phyloP scores from a whole-genome alignment of 2,329 filamentous ascomycete genomes.

The Endocalyx cinctus region DNA sequence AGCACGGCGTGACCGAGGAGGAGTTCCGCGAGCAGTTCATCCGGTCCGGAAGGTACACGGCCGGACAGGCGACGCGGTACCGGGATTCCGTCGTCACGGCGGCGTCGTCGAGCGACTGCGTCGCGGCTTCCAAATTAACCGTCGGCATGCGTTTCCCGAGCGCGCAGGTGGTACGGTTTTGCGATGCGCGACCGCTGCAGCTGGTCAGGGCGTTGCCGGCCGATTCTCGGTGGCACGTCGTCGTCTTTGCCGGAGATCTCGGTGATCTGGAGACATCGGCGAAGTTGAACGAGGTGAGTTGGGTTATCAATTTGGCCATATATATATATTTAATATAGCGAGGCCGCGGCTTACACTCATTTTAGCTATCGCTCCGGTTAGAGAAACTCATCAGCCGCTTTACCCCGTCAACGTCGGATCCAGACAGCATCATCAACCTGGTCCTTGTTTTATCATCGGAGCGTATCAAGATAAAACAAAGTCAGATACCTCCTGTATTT shows the following conservation, averaged over 20 bases:
- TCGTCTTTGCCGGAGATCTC: constrained; percentile 51
- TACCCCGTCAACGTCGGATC: constrained; percentile 36
- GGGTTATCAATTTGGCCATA: no score
- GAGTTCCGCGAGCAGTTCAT: constrained; percentile 55
- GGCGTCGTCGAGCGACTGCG: constrained; percentile 20
- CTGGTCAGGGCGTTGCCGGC: constrained; percentile 47
- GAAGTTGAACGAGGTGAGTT: constrained; percentile 23
- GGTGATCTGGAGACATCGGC: constrained; percentile 28
- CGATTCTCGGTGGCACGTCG: constrained; percentile 37
- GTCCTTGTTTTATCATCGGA: constrained; percentile 49
- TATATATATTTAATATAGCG: no score
- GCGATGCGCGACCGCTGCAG: constrained; percentile 54
- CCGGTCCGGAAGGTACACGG: constrained; percentile 53
- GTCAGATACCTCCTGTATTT: constrained; percentile 51
- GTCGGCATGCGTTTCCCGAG: constrained; percentile 55
- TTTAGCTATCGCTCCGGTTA: constrained; percentile 16
- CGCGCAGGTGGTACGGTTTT: constrained; percentile 54
- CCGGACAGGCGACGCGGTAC: constrained; percentile 54
- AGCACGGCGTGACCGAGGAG: constrained; percentile 37
- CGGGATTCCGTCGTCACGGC: constrained; percentile 43
- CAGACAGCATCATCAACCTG: constrained; percentile 53
- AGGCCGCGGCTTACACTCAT: no score
- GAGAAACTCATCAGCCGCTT: constrained; percentile 29
- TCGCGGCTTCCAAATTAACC: constrained; percentile 34
- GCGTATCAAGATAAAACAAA: constrained; percentile 43